Evolutionary conservation across 2,329 filamentous ascomycete genomes (phyloP), one percentile per base, ranked within the genome.

Genomic region (Fusarium oligoseptatum): DNA sequence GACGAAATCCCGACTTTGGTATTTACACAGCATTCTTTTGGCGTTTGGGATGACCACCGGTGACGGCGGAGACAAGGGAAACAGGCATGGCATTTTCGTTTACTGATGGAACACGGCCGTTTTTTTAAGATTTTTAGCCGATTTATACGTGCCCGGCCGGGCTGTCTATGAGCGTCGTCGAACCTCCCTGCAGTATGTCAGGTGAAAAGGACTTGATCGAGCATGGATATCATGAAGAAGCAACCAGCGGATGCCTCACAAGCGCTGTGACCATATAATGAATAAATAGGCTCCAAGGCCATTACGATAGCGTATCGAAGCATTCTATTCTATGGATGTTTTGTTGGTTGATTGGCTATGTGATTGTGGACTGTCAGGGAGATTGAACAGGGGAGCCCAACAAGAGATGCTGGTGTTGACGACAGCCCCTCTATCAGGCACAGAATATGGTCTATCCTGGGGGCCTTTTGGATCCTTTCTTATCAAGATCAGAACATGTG

Each of bases 11-110:
- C 61, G 61, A n/a, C 55, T 71, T 29, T 48, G 56, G 67, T 56
- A 61, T 61, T 67, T 75, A 64, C 72, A 75, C 64, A 67, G 72
- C 72, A 74, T 74, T 75, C 66, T 60, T 71, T 75, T 75, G 73
- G 73, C 73, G 73, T 75, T 75, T 67, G 45, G 73, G 73, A 68
- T 62, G 64, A 63, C 50, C 56, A 75, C 55, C 20, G 60, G 56
- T 60, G 66, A 68, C 39, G 64, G 55, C 50, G 39, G 69, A 60
- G 60, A 67, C 48, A 48, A 43, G 39, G 48, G 50, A 36, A 72
- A 55, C 52, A 58, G 70, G 66, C 69, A 73, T 60, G 62, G 60
- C 60, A 66, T 73, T 73, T 64, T 64, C 45, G 61, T 72, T 73
- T 73, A 64, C 37, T 66, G 45, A 32, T 52, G 66, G 67, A 63